Evolutionary conservation across 169 alveolate species (phyloP), one percentile per base, ranked within the genome.

Genomic region (Cryptosporidium ryanae): DNA sequence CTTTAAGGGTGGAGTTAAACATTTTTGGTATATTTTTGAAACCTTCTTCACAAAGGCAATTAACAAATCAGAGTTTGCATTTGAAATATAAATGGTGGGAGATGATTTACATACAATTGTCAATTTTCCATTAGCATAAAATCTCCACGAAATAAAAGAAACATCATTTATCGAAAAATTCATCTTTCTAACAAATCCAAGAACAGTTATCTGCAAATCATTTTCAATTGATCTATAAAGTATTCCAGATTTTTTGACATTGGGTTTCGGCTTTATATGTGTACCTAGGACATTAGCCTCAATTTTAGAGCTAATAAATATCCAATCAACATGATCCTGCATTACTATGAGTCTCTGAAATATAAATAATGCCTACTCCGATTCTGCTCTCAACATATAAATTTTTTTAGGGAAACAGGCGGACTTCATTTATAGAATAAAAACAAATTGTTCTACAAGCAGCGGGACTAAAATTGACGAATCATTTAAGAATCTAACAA

Each of bases 271-370:
- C 50, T 13, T 38, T 38, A 76, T 18, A 38, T 12, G 27, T 12
- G 61, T 57, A 3, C 87, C 87, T 57, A 34, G 44, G 7, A 76
- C 10, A 23, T 44, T 18, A n/a, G 54, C 61, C 32, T 76, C 87
- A 43, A 61, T 31, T n/a, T 61, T 32, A 10, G 87, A 55, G 23
- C 65, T 7, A 3, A 76, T 32, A 61, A 76, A 55, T 13, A 13
- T 27, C 87, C 87, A 59, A 23, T 76, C 71, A 10, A 25, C 6
- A 3, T 21, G 31, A 59, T 43, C 18, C 54, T 66, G 61, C 38
- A 21, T 21, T 52, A 4, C 61, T 6, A 17, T 12, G 3, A 0
- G 1, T 52, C 13, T 21, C 3, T 7, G 12, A 52, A 5, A 12
- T n/a, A 52, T 52, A 52, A 52, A 52, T 52, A 12, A 7, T 1